phyloP scores from a whole-genome alignment of 176 grass and related monocot genomes.

The Thalia dealbata region DNA sequence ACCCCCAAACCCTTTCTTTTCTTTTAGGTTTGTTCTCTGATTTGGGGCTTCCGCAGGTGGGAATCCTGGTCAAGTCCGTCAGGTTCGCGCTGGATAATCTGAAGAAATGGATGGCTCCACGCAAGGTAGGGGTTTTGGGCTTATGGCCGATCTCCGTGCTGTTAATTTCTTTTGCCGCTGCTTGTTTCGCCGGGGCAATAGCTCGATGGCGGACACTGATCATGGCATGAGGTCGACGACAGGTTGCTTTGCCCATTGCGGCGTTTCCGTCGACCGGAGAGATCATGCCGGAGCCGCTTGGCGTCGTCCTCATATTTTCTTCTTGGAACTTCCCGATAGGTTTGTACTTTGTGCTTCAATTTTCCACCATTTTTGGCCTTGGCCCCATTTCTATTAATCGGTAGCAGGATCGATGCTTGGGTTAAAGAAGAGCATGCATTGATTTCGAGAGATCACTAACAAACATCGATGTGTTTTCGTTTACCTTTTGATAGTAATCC shows the following conservation, averaged over 20 bases:
- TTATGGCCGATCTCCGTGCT: not conserved
- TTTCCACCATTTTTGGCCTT: not conserved
- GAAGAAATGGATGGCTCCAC: conserved; percentile 58
- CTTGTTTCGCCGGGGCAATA: not conserved
- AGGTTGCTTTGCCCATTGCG: conserved; percentile 49
- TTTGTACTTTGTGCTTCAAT: conserved; percentile 14
- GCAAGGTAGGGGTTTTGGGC: conserved; percentile 40
- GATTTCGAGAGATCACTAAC: too few species aligned
- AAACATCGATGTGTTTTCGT: too few species aligned
- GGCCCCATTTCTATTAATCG: too few species aligned
- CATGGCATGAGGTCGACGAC: not conserved
- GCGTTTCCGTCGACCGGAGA: conserved; percentile 53
- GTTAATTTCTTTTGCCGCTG: not conserved
- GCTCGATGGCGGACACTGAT: too few species aligned
- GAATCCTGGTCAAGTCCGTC: conserved; percentile 57
- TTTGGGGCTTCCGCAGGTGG: conserved; percentile 33
- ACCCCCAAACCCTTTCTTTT: not conserved
- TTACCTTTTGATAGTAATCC: too few species aligned
- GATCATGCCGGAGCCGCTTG: conserved; percentile 75
- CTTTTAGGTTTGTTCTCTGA: not conserved
- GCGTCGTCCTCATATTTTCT: conserved; percentile 72
- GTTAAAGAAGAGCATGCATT: too few species aligned
- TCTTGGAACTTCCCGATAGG: conserved; percentile 86
- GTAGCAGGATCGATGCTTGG: too few species aligned
- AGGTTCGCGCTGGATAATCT: conserved; percentile 35